A percentile compares a stretch with the other conserved stretches of the same genome.
These are phyloP conservation scores for Bretschneidera sinensis DNA, from an alignment of 345 rosid species.

Conservation along the genomic window DNA sequence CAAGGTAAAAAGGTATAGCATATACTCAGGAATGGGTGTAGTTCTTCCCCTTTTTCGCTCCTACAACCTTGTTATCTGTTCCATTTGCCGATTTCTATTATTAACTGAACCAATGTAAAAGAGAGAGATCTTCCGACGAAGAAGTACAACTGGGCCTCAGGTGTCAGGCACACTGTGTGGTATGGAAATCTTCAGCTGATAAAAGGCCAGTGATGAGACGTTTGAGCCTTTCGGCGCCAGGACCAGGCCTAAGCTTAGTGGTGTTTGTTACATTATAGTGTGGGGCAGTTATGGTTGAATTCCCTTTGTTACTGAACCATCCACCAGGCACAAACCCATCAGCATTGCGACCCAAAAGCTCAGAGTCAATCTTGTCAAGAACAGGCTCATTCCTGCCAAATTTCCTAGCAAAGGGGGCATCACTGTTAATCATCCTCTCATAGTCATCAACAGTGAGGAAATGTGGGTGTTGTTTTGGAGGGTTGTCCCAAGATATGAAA, in stretches of 20 bases:
- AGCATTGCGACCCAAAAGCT: constrained; percentile 49
- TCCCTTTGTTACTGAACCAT: constrained; percentile 44
- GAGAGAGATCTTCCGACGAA: neutral
- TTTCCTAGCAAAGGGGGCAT: constrained; percentile 82
- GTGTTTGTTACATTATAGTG: constrained; percentile 18
- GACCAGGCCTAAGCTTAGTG: constrained; percentile 56
- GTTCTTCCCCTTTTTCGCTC: constrained; percentile 12
- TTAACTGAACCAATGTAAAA: neutral
- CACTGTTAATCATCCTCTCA: constrained; percentile 65
- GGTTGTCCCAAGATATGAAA: constrained; percentile 93
- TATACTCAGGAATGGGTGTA: neutral
- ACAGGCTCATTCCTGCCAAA: constrained; percentile 57
- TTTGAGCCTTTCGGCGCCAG: constrained; percentile 66
- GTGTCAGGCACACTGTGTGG: constrained; percentile 52
- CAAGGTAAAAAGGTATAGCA: constrained; percentile 3
- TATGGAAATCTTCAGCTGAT: constrained; percentile 46
- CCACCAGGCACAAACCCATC: constrained; percentile 62
- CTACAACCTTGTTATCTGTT: constrained; percentile 5
- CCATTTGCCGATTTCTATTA: neutral
- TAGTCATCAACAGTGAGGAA: constrained; percentile 59
- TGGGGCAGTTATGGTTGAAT: constrained; percentile 17
- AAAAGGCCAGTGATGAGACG: constrained; percentile 44
- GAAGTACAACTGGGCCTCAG: constrained; percentile 9
- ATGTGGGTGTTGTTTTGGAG: constrained; percentile 92
- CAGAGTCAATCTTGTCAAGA: constrained; percentile 78